Conservation (phyloP, 306 rosid genomes). For the Ormosia emarginata region DNA sequence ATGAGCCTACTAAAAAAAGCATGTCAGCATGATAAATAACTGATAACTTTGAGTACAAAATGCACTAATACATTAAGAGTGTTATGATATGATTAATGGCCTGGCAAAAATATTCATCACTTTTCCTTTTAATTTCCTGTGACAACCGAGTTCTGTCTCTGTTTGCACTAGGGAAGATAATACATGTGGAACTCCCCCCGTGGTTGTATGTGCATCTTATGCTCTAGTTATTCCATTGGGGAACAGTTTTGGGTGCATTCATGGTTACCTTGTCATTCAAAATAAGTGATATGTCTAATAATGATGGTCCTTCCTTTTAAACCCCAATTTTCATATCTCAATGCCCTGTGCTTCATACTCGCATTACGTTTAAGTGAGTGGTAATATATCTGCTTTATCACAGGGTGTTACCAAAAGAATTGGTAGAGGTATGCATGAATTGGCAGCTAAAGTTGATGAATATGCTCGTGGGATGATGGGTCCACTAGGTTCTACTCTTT, state of each 20-base stretch:
- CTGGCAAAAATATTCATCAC: background rate
- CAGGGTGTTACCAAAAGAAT: conserved; percentile 89
- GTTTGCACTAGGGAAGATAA: background rate
- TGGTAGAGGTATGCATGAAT: conserved; percentile 86
- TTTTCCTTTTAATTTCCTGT: background rate
- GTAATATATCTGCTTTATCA: conserved; percentile 17
- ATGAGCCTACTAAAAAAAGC: background rate
- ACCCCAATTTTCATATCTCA: background rate
- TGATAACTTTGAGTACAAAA: background rate
- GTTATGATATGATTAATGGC: conserved; percentile 6
- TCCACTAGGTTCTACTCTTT: conserved; percentile 86
- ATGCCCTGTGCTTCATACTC: background rate
- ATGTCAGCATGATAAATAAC: background rate
- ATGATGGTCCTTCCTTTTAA: background rate
- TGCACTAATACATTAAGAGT: background rate
- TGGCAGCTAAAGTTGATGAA: conserved; percentile 97
- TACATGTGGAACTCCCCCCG: background rate
- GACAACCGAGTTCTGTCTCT: background rate
- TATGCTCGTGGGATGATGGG: conserved; percentile 98
- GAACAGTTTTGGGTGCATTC: background rate
- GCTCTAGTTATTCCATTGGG: background rate
- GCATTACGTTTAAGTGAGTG: background rate
- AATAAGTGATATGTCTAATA: background rate
- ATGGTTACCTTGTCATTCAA: background rate
- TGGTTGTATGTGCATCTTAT: background rate